Conservation (phyloP, 352 stramenopile species). For the Peronospora belbahrii region DNA sequence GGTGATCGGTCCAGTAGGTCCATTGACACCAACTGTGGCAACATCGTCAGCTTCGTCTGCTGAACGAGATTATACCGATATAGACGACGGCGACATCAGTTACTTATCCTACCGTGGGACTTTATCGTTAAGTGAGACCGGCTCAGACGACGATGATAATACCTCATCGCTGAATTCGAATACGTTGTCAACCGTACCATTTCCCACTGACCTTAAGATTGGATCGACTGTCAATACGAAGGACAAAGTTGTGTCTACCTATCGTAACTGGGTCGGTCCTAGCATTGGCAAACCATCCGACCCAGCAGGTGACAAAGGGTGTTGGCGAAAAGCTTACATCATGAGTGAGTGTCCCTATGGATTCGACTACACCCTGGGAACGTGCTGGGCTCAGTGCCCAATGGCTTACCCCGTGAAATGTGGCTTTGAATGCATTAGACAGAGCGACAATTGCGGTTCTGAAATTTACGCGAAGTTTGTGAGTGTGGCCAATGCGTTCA, state of each 20-base stretch:
- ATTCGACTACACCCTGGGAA: constrained; percentile 29
- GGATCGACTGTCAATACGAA: constrained; percentile 14
- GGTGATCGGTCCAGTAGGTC: not conserved
- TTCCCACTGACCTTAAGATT: not conserved
- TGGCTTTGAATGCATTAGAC: constrained; percentile 41
- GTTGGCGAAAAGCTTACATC: constrained; percentile 20
- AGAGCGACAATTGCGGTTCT: constrained; percentile 25
- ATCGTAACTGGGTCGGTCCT: constrained; percentile 22
- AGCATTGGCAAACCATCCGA: constrained; percentile 21
- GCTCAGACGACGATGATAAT: not conserved
- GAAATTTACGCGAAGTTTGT: constrained; percentile 26
- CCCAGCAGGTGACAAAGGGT: constrained; percentile 3
- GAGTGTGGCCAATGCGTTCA: constrained; percentile 14
- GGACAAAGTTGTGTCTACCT: constrained; percentile 20
- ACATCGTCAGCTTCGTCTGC: not conserved
- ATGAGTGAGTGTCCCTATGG: constrained; percentile 24
- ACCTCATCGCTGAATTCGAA: not conserved
- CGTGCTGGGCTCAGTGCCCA: constrained; percentile 42
- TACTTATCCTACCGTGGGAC: not conserved
- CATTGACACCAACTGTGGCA: not conserved
- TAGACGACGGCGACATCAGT: not conserved
- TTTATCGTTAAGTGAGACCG: not conserved
- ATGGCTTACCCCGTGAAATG: constrained; percentile 42
- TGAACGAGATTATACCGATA: not conserved
- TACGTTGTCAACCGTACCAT: not conserved